Base-by-base conservation (phyloP, 148 eudicot genomes). In the Cornus kousa region DNA sequence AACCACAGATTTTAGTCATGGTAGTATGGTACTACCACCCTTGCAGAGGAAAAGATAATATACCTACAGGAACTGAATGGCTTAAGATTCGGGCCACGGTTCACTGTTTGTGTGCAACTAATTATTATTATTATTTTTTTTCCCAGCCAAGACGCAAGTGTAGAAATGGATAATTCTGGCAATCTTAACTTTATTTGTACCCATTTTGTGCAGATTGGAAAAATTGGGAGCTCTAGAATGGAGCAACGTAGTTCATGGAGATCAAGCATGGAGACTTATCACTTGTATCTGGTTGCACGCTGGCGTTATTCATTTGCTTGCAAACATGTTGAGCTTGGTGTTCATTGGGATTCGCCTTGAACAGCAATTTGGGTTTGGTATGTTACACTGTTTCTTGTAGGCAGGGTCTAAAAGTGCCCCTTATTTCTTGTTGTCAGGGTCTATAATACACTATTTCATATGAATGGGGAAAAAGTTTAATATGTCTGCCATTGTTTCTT, bases 291-390 rank as follows among this genome's bases (percentile, higher is more conserved):
- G 98, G 98, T 77, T 95, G 83, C 98, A 95, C 76, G 98, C 96
- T 75, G 98, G 98, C 82, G 89, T 95, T 37, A 82, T 95, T 77
- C 98, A 95, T 86, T 77, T 95, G 48, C 86, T 93, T 67, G 92
- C 93, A 28, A 95, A 95, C 83, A 93, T 95, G 98, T 73, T 93
- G 78, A 93, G 96, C 80, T 89, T 95, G 80, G 90, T 95, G 57
- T 86, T 95, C 68, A 91, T 95, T 65, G 98, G 98, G 65, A 95
- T 95, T 79, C 98, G 97, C 75, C 93, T 95, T 57, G 98, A 95
- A 78, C 98, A 95, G 48, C 96, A 95, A 80, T 95, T 95, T 82
- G 98, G 98, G 57, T 95, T 95, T 68, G 84, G 98, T 95, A 93
- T 74, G 84, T 77, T 66, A 4, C 9, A 10, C 59, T 32, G 12